Evolutionary conservation across 345 rosid genomes (phyloP).

Genomic region (Dimocarpus longan): DNA sequence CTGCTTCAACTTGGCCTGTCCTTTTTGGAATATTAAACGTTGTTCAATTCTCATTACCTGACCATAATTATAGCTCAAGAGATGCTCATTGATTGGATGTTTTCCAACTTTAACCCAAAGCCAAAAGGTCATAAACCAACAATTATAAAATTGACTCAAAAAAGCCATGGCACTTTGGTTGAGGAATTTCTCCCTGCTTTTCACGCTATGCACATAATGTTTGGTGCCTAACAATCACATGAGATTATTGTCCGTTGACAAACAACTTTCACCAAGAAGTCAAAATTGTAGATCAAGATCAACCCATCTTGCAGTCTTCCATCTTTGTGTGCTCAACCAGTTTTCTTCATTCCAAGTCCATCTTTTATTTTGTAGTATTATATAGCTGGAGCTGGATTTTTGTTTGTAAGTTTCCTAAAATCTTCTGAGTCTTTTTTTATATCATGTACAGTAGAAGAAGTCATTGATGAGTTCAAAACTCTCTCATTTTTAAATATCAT

Average conservation of each 20-base stretch:
- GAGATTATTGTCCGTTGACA: not conserved
- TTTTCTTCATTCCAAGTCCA: too few relatives aligned
- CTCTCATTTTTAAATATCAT: too few relatives aligned
- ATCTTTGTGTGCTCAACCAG: not conserved
- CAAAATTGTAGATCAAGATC: not conserved
- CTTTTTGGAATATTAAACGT: not conserved
- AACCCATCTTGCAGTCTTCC: not conserved
- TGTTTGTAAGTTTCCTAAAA: too few relatives aligned
- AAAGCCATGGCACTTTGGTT: not conserved
- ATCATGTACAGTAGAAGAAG: too few relatives aligned
- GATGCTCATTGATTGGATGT: not conserved
- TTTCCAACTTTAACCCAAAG: not conserved
- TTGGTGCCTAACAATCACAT: not conserved
- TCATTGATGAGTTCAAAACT: too few relatives aligned
- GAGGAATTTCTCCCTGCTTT: not conserved
- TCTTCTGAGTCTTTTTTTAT: too few relatives aligned
- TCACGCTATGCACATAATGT: not conserved
- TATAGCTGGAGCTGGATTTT: too few relatives aligned
- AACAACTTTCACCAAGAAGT: not conserved
- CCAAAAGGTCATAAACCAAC: not conserved
- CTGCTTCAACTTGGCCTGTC: conserved; percentile 14
- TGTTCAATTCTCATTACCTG: not conserved
- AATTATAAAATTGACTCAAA: not conserved
- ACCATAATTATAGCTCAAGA: conserved; percentile 4
- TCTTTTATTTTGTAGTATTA: too few relatives aligned